Evolutionary conservation across 176 grass and related monocot species (phyloP).

Genomic region (Carex parvula): DNA sequence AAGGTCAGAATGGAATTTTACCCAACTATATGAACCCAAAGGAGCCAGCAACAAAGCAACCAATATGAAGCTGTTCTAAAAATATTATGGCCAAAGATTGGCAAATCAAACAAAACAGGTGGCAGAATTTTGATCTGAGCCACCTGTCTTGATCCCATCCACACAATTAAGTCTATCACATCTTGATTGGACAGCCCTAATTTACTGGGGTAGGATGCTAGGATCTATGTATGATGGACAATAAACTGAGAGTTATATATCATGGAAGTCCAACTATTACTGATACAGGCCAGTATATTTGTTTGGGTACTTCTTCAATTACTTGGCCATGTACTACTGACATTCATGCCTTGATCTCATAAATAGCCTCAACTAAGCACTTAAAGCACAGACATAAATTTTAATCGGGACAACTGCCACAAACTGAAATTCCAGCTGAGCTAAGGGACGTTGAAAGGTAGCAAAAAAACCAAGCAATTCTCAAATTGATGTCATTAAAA

Average conservation of each 20-base stretch:
- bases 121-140: background rate
- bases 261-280: background rate
- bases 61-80: background rate
- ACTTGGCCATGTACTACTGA: background rate
- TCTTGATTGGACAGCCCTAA: background rate
- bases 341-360: background rate
- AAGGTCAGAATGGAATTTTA: background rate
- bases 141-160: background rate
- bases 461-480: background rate
- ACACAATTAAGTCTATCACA: background rate
- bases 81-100: background rate
- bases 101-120: background rate
- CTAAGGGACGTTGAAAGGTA: background rate
- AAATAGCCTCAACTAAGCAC: background rate
- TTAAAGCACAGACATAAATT: background rate
- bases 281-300: background rate
- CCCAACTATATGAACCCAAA: background rate
- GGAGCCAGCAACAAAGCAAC: background rate
- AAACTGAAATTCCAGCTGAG: background rate
- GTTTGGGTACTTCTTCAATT: slow-evolving; percentile 4
- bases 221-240: background rate
- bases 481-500: background rate
- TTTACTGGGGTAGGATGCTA: background rate
- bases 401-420: background rate
- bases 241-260: background rate